Base-by-base conservation (phyloP, 1,284 basidiomycete species). In the Ganoderma sinense region DNA sequence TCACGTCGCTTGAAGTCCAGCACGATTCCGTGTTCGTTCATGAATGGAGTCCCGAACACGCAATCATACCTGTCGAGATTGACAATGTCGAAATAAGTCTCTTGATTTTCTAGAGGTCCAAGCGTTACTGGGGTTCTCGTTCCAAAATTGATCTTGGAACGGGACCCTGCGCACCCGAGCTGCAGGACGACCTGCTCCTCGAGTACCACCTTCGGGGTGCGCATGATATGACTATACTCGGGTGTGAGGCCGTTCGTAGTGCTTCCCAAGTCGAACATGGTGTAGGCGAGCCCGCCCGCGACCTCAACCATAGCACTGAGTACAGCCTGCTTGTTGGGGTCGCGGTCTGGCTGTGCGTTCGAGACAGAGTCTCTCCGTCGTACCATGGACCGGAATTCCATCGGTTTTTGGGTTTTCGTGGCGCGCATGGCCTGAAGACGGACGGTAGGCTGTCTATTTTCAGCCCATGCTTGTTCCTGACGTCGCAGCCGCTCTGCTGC, bases 41-140 rank as follows among this genome's bases (percentile, higher is more conserved):
- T 74, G 71, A 79, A 81, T 6, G 76, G 75, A 0, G 78, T 78
- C 2, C 80, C 80, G 0, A 82, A 68, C 0, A 82, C 74, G 0
- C 74, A 62, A 59, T 82, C 79, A 66, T 82, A 82, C 0, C 73
- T 64, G 62, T 80, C 80, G 0, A 82, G 36, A 65, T 82, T 80
- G 0, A 76, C n/a, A n/a, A n/a, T n/a, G n/a, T n/a, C n/a, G n/a
- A n/a, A n/a, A n/a, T n/a, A n/a, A n/a, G n/a, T n/a, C n/a, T n/a
- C 76, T 23, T 18, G 2, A 43, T 23, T 3, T 43, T 41, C 23
- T 10, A 62, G 7, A 29, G 39, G 39, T 6, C 61, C 41, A 20
- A 45, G 0, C 6, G 14, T 45, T 2, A 62, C 61, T 18, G 61
- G 61, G 11, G 29, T 26, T 14, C 26, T 4, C 7, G 41, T 62